Evolutionary conservation across 1,284 basidiomycete species (phyloP).

Genomic region (Ceratobasidium sp.): DNA sequence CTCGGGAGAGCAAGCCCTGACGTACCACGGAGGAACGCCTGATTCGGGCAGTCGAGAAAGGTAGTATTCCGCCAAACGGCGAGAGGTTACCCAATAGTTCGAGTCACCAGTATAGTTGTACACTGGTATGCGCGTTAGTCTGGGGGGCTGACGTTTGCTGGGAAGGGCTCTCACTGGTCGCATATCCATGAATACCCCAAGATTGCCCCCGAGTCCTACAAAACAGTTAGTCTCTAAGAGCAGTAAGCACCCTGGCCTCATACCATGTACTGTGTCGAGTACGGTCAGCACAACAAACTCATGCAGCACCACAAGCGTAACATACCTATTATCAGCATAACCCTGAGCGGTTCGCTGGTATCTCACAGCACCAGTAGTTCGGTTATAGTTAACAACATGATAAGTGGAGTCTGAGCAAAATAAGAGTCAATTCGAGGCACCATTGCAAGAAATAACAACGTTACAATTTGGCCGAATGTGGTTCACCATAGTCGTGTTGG

Average conservation of each 20-base stretch:
- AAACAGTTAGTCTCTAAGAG: background rate
- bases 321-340: constrained; percentile 64
- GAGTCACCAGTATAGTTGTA: constrained; percentile 63
- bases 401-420: constrained; percentile 63
- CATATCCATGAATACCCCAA: constrained; percentile 75
- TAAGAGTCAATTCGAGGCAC: background rate
- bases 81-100: constrained; percentile 67
- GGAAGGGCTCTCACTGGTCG: constrained; percentile 63
- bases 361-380: constrained; percentile 68
- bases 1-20: background rate
- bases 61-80: constrained; percentile 68
- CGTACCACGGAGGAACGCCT: constrained; percentile 72
- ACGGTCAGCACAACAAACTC: background rate
- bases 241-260: background rate
- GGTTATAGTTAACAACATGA: constrained; percentile 75
- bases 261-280: constrained; percentile 63
- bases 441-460: background rate
- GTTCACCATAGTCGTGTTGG: constrained; percentile 71
- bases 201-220: constrained; percentile 70
- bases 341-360: constrained; percentile 68
- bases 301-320: background rate
- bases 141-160: background rate
- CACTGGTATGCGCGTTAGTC: constrained; percentile 55
- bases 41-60: constrained; percentile 63
- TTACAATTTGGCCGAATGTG: constrained; percentile 70